These are phyloP conservation scores for Aspergillus sp. DNA, from an alignment of 2,329 filamentous ascomycete species.

Conservation along the genomic window DNA sequence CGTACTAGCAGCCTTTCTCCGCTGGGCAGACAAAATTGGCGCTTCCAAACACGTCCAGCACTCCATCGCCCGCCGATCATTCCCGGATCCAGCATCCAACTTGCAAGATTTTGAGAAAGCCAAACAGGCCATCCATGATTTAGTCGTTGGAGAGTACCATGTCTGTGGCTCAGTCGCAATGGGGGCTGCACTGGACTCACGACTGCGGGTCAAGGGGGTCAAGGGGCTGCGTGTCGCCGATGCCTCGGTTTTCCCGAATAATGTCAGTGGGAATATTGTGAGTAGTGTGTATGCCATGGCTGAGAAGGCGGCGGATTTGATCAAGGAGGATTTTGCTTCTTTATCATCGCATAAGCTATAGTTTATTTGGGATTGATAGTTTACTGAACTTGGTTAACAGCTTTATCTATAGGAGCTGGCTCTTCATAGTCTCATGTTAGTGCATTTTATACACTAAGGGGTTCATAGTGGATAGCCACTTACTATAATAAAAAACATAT, in stretches of 20 bases:
- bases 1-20: slow-evolving; percentile 12
- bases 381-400: too few relatives aligned
- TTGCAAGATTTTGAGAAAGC: slow-evolving; percentile 9
- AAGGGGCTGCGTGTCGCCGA: neutral
- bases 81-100: slow-evolving; percentile 8
- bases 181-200: slow-evolving; percentile 16
- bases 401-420: too few relatives aligned
- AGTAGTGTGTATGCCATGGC: neutral
- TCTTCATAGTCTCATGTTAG: too few relatives aligned
- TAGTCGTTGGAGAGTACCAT: slow-evolving; percentile 11
- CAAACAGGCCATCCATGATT: slow-evolving; percentile 10
- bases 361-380: too few relatives aligned
- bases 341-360: too few relatives aligned
- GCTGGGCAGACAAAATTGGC: slow-evolving; percentile 12
- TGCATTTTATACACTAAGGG: too few relatives aligned
- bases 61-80: slow-evolving; percentile 3
- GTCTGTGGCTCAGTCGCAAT: slow-evolving; percentile 23
- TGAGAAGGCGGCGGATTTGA: neutral
- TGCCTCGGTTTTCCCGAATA: neutral
- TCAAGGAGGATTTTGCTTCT: neutral
- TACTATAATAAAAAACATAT: too few relatives aligned
- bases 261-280: neutral
- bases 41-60: slow-evolving; percentile 5
- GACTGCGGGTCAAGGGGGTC: neutral
- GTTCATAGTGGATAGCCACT: too few relatives aligned